Conservation (phyloP, 208 protist species). For the Endotrypanum monterogeii region DNA sequence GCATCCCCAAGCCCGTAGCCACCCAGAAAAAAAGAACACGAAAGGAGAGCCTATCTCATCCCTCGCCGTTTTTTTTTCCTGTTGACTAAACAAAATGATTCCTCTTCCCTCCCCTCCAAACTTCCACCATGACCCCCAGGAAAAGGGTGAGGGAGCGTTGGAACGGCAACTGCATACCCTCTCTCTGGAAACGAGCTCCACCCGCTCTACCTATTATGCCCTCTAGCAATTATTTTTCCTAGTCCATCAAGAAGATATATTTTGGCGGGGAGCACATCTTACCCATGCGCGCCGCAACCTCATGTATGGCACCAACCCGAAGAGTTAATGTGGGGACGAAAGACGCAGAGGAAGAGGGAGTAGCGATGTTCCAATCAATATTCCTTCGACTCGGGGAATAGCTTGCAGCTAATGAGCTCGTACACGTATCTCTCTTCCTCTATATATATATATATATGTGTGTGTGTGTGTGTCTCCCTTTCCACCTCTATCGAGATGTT, state of each 20-base stretch:
- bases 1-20: neutral
- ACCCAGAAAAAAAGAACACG: neutral
- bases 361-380: neutral
- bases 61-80: neutral
- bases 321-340: neutral
- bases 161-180: neutral
- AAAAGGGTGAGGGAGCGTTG: neutral
- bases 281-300: neutral
- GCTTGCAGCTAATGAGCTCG: too few species aligned
- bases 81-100: neutral
- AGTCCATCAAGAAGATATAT: neutral
- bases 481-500: neutral
- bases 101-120: neutral
- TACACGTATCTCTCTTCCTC: too few species aligned
- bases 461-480: neutral
- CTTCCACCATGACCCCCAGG: too few species aligned
- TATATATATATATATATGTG: too few species aligned
- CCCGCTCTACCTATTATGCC: neutral
- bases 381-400: neutral
- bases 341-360: neutral
- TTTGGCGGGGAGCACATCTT: too few species aligned
- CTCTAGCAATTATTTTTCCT: neutral
- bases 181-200: neutral
- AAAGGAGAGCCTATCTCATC: neutral
- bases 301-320: neutral